Evolutionary conservation across 495 filamentous ascomycete genomes (phyloP).

Genomic region (Evansstolkia leycettana): DNA sequence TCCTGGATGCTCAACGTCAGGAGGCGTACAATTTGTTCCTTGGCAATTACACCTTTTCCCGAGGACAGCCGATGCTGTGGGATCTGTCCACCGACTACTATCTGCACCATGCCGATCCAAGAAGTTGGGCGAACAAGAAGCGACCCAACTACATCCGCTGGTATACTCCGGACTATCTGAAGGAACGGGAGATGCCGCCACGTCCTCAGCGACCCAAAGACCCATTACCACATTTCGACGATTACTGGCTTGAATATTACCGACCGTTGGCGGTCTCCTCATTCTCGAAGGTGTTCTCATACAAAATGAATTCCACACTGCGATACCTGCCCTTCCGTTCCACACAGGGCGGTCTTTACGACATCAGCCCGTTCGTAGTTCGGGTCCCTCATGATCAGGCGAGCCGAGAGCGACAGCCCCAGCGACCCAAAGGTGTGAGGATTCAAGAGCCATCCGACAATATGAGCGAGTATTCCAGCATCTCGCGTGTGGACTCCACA

Average conservation of each 20-base stretch:
- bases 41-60: constrained; percentile 85
- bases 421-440: constrained; percentile 25
- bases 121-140: constrained; percentile 51
- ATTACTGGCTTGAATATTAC: constrained; percentile 99
- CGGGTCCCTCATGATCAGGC: constrained; percentile 36
- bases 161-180: constrained; percentile 71
- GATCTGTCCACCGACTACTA: constrained; percentile 94
- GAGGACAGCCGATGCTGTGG: constrained; percentile 95
- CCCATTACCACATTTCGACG: constrained; percentile 62
- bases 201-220: constrained; percentile 37
- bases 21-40: constrained; percentile 98
- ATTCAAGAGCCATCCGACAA: constrained; percentile 28
- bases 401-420: constrained; percentile 25
- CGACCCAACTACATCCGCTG: constrained; percentile 69
- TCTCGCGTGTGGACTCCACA: constrained; percentile 3
- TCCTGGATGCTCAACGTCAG: constrained; percentile 89
- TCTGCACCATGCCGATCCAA: constrained; percentile 78
- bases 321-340: constrained; percentile 66
- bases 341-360: constrained; percentile 57
- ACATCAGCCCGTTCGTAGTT: constrained; percentile 75
- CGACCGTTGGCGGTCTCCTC: constrained; percentile 74
- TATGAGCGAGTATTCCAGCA: constrained; percentile 3
- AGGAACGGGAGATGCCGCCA: constrained; percentile 42
- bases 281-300: constrained; percentile 79
- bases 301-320: constrained; percentile 76